Conservation (phyloP, 140 eudicot species). For the Stevia rebaudiana region DNA sequence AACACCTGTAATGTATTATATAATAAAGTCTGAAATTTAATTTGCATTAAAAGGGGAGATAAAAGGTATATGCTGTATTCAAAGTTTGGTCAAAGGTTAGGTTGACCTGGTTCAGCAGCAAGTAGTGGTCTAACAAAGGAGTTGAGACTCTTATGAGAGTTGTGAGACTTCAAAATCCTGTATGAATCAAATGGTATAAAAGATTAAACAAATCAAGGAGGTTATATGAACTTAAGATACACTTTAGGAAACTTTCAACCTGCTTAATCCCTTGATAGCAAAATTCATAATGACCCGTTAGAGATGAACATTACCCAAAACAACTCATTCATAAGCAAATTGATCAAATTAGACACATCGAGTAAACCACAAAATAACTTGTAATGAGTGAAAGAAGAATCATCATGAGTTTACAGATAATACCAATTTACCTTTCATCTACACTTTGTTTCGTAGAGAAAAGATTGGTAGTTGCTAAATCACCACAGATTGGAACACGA, state of each 20-base stretch:
- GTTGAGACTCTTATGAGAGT: conserved; percentile 19
- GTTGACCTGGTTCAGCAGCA: conserved; percentile 67
- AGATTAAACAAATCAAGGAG: neutral
- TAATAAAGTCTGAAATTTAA: neutral
- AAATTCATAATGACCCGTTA: neutral
- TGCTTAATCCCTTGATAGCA: neutral
- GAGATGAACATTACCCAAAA: neutral
- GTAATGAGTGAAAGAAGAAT: neutral
- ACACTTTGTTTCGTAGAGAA: conserved; percentile 16
- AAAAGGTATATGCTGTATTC: neutral
- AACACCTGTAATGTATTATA: conserved; percentile 44
- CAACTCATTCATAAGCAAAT: neutral
- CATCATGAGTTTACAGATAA: neutral
- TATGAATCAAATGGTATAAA: neutral
- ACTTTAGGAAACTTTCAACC: neutral
- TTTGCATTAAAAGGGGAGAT: conserved; percentile 5
- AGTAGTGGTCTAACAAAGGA: conserved; percentile 42
- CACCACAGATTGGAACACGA: conserved; percentile 20
- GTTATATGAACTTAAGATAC: neutral
- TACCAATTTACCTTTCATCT: conserved; percentile 34
- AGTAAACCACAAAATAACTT: neutral
- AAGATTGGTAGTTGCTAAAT: conserved; percentile 19
- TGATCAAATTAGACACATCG: neutral
- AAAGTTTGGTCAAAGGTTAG: conserved; percentile 3
- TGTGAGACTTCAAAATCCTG: conserved; percentile 32